Evolutionary conservation across 2,329 filamentous ascomycete species (phyloP).

Genomic region (Verticillium klebahnii): DNA sequence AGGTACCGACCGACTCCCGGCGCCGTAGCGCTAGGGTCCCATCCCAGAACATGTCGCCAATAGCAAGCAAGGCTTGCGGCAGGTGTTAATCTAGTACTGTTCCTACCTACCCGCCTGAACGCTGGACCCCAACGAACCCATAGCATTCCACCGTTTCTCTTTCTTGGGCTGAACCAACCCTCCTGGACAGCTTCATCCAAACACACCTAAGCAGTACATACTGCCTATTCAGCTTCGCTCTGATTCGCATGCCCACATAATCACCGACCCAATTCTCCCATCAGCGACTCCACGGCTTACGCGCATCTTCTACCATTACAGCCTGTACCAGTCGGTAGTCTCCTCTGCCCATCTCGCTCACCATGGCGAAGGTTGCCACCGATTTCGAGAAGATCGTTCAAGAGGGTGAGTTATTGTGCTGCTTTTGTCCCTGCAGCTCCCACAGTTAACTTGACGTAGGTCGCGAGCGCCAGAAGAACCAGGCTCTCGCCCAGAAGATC

Average conservation of each 20-base stretch:
- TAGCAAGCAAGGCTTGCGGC: too few species aligned
- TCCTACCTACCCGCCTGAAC: neutral
- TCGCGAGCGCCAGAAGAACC: conserved; percentile 67
- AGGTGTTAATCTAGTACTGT: too few species aligned
- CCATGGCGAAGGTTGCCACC: conserved; percentile 38
- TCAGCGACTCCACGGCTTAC: neutral
- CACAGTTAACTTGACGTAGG: conserved; percentile 27
- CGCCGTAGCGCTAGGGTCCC: too few species aligned
- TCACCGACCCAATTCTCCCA: neutral
- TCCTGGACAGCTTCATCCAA: neutral
- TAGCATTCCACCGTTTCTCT: neutral
- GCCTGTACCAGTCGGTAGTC: neutral
- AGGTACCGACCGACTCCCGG: too few species aligned
- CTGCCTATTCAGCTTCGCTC: neutral
- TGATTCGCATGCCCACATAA: neutral
- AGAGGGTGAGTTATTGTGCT: conserved; percentile 32
- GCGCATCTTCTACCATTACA: neutral
- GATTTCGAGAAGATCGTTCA: conserved; percentile 54
- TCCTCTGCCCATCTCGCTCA: conserved; percentile 4
- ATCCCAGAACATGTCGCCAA: too few species aligned
- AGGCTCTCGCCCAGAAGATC: conserved; percentile 67
- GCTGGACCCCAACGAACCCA: neutral
- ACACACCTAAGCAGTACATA: neutral
- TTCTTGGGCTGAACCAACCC: neutral
- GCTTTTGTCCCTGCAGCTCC: neutral